phyloP scores from a whole-genome alignment of 805 yeast genomes.

The Jamesozyma rosinii region DNA sequence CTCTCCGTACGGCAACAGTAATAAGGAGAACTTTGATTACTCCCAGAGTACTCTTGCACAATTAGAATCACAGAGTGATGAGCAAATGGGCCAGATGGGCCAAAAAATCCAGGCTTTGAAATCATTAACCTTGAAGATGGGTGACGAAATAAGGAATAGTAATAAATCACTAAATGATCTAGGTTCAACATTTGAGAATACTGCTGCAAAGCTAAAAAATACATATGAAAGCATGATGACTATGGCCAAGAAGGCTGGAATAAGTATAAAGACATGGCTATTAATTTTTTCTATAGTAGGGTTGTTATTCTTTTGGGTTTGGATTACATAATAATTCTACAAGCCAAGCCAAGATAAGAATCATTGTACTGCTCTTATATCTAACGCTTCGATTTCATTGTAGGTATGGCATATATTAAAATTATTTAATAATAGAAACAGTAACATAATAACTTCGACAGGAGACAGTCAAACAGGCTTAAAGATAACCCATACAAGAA shows the following conservation, averaged over 20 bases:
- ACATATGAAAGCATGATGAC: conserved; percentile 50
- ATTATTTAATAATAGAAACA: not conserved
- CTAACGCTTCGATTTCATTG: not conserved
- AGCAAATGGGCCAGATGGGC: conserved; percentile 45
- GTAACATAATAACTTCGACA: not conserved
- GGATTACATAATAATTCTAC: conserved; percentile 25
- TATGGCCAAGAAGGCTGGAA: conserved; percentile 56
- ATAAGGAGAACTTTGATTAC: conserved; percentile 32
- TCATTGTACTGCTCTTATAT: not conserved
- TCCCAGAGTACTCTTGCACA: conserved; percentile 47
- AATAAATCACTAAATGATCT: conserved; percentile 37
- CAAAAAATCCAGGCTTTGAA: conserved; percentile 48
- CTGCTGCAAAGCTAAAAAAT: conserved; percentile 39
- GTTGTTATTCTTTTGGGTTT: conserved; percentile 43
- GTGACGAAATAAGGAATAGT: conserved; percentile 53
- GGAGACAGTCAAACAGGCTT: not conserved
- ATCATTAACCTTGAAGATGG: conserved; percentile 48
- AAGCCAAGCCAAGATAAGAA: not conserved
- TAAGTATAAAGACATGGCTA: conserved; percentile 58
- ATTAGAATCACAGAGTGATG: conserved; percentile 59
- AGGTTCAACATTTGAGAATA: conserved; percentile 38
- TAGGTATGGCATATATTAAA: not conserved
- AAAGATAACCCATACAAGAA: not conserved
- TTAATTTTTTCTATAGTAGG: conserved; percentile 39
- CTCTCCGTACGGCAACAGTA: conserved; percentile 34